phyloP scores from a whole-genome alignment of 495 filamentous ascomycete genomes.

The Penicillium diatomitis region DNA sequence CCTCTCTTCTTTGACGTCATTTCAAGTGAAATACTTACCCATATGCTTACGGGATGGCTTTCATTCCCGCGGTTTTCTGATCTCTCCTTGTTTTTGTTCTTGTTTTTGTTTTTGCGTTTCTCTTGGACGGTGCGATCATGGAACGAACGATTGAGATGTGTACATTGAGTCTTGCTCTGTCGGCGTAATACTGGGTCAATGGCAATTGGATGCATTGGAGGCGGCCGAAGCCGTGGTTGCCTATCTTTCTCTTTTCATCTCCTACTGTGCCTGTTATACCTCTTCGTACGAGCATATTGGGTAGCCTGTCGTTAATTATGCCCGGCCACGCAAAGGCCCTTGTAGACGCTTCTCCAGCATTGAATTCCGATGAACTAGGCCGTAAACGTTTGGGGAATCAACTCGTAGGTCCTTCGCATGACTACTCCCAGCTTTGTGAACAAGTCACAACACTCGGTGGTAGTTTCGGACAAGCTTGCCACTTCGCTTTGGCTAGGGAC shows the following conservation, averaged over 20 bases:
- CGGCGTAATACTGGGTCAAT: constrained; percentile 10
- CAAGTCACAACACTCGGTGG: too few species aligned
- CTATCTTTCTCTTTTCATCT: constrained; percentile 1
- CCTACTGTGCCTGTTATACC: background rate
- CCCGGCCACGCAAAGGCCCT: too few species aligned
- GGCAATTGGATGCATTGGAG: constrained; percentile 19
- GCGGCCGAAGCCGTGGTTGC: constrained; percentile 6
- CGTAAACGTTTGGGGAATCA: too few species aligned
- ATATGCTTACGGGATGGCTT: constrained; percentile 1
- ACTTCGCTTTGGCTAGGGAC: too few species aligned
- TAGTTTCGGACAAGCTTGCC: too few species aligned
- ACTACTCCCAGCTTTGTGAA: too few species aligned
- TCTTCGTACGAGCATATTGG: background rate
- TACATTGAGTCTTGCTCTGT: constrained; percentile 20
- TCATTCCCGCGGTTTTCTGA: constrained; percentile 7
- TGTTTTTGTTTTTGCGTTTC: background rate
- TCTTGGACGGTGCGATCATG: constrained; percentile 2
- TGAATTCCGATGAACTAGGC: too few species aligned
- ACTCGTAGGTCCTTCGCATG: too few species aligned
- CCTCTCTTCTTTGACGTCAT: too few species aligned
- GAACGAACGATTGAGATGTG: constrained; percentile 9
- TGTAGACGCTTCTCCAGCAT: too few species aligned
- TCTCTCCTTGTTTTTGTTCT: background rate
- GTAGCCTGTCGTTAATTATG: too few species aligned
- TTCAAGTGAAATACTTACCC: too few species aligned